Base-by-base conservation (phyloP, 441 rosid genomes). In the Pelargonium fulgidum region DNA sequence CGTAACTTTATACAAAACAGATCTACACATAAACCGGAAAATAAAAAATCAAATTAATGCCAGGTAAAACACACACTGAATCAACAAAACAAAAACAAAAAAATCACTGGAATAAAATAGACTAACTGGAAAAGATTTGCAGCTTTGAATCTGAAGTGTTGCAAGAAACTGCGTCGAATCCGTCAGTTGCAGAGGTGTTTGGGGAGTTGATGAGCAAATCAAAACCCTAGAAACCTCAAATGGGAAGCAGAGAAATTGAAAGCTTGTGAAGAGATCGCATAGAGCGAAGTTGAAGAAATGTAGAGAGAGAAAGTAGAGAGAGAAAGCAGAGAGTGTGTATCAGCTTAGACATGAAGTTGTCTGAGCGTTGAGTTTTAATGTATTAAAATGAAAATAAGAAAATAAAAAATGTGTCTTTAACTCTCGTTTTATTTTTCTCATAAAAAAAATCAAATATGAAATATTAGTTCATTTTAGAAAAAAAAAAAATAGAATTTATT, bases 251-350 rank as follows among this genome's bases (percentile, higher is more conserved):
- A 64, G 20, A 42, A 54, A 64, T 48, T 1, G 59, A 59, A 58
- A 66, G 68, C 33, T 14, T 54, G 76, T 16, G 64, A 76, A 59
- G 76, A 77, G 82, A 80, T 80, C 80, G 85, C 78, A 72, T 62
- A 65, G 69, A 65, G 70, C 72, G 66, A 72, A 75, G 41, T 56
- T 54, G 79, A 76, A 52, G 73, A 56, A 61, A 67, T 52, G 74
- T 11, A 14, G 65, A 71, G 79, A 64, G 62, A 56, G 62, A 56
- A 14, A n/a, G 59, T 62, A 26, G 39, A 26, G 5, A 3, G 16
- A 3, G 76, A 70, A 67, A 76, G 64, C 66, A 59, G 74, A 36
- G 26, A 26, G 75, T 33, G n/a, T 65, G 78, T 71, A 54, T 65
- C 66, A 66, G 74, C 68, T 72, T 26, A 68, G 71, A 62, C 71